phyloP scores from a whole-genome alignment of 176 grass and related monocot genomes.

The Triticum aestivum region DNA sequence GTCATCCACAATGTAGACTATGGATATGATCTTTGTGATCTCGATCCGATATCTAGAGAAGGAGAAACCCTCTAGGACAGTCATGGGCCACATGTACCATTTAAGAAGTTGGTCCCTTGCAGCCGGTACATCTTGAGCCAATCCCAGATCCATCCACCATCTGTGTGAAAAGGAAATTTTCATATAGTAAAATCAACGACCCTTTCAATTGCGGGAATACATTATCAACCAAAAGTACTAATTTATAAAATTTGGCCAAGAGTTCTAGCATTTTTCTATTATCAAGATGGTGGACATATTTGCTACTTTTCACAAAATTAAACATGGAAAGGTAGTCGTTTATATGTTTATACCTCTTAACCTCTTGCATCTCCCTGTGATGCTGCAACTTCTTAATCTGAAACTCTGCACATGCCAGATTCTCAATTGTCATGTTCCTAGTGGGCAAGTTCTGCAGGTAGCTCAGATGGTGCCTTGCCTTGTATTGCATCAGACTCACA shows the following conservation, averaged over 20 bases:
- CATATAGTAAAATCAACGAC: not conserved
- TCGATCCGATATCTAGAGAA: constrained; percentile 36
- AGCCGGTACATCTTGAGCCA: not conserved
- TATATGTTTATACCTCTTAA: constrained; percentile 27
- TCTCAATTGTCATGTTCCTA: constrained; percentile 30
- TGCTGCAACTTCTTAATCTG: constrained; percentile 34
- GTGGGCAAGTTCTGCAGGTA: not conserved
- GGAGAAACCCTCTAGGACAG: constrained; percentile 6
- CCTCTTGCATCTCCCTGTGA: constrained; percentile 46
- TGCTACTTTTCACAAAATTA: too few species aligned
- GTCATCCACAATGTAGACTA: constrained; percentile 57
- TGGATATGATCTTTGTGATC: constrained; percentile 32
- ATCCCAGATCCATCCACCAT: not conserved
- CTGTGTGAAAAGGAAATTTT: not conserved
- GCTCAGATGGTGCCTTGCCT: constrained; percentile 51
- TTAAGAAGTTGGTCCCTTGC: constrained; percentile 28
- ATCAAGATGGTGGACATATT: too few species aligned
- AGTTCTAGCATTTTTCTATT: too few species aligned
- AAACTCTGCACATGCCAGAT: constrained; percentile 52
- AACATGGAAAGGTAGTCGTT: not conserved
- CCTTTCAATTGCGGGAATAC: not conserved
- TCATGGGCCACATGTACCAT: constrained; percentile 64
- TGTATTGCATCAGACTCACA: constrained; percentile 47
- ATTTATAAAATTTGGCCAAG: too few species aligned
- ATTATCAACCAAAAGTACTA: not conserved